Base-by-base conservation (phyloP, 306 rosid genomes). In the Dalbergia cultrata region DNA sequence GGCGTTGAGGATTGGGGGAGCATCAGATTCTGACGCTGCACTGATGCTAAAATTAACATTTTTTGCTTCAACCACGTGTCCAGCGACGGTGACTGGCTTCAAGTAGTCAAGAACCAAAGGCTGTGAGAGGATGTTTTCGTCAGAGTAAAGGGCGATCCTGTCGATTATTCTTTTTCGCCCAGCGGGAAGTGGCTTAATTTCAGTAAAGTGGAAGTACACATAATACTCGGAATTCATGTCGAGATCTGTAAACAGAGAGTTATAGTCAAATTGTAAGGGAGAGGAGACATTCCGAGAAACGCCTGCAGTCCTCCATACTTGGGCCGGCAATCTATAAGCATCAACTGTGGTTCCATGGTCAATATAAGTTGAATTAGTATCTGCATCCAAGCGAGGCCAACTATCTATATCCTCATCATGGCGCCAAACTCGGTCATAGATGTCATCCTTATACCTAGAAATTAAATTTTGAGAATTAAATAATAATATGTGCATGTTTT, bases 1-100 rank as follows among this genome's bases (percentile, higher is more conserved):
- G 26, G 94, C 90, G 44, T 86, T 90, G 74, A 88, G 69, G 33
- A 86, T 83, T 3, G 92, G 88, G 5, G 88, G 94, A 73, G 85
- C 83, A 14, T 72, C 78, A 9, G 92, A 81, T 18, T 74, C 65
- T 2, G 72, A 53, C 4, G 69, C 9, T 14, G 81, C 66, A n/a
- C 7, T 31, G 34, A 68, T 33, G 80, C 22, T 16, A 57, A 77
- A 41, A 7, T 1, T 22, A 43, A 76, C n/a, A 6, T 0, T 2
- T 34, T 3, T 0, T 0, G 34, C 19, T 2, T 6, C 11, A 41
- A 54, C 4, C 11, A 47, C 4, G 1, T 49, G 8, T 10, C 1
- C 9, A 39, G 41, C 7, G 7, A 74, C 2, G 14, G 79, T 77
- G 1, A 31, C 22, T 0, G 87, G 80, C 33, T 68, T 63, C 64